Base-by-base conservation (phyloP, 1,284 basidiomycete species). In the Trametes versicolor region DNA sequence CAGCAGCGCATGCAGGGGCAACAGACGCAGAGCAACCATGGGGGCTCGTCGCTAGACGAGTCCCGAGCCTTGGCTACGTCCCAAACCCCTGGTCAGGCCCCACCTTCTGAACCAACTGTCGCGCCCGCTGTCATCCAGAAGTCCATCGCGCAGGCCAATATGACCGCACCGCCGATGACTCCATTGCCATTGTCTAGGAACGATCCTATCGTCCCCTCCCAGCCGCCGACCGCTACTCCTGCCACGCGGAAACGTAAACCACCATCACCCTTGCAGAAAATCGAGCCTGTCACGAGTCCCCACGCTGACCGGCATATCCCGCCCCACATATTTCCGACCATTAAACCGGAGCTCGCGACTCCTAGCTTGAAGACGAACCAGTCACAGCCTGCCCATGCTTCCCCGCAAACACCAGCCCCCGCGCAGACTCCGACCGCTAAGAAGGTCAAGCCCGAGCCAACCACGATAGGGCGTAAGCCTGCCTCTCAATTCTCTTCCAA, bases 381-480 rank as follows among this genome's bases (percentile, higher is more conserved):
- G 43, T 19, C 4, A 23, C 19, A 57, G 41, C 17, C 19, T n/a
- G 52, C 21, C 15, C 39, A 1, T n/a, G n/a, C n/a, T 2, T 48
- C 29, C 8, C 43, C 45, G 36, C 58, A 13, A 13, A 34, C 17
- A 6, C n/a, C 13, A 25, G n/a, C 45, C 5, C 45, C 37, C 21
- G n/a, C 13, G 23, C 36, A 60, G 54, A 57, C 55, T 43, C 61
- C 61, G 15, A 57, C 54, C 0, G 29, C 47, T n/a, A 55, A 48
- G 48, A 53, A 48, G 32, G 25, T 37, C 45, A 65, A 62, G 60
- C 55, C 54, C 13, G 61, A 60, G 55, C 47, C 53, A 19, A 45
- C 37, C n/a, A 61, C 47, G 12, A 21, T 47, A 13, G 43, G 63
- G 34, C 58, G 53, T 21, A 36, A 53, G 23, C 49, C 54, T 43